Evolutionary conservation across 768 basidiomycete genomes (phyloP).

Genomic region (Suillus variegatus): DNA sequence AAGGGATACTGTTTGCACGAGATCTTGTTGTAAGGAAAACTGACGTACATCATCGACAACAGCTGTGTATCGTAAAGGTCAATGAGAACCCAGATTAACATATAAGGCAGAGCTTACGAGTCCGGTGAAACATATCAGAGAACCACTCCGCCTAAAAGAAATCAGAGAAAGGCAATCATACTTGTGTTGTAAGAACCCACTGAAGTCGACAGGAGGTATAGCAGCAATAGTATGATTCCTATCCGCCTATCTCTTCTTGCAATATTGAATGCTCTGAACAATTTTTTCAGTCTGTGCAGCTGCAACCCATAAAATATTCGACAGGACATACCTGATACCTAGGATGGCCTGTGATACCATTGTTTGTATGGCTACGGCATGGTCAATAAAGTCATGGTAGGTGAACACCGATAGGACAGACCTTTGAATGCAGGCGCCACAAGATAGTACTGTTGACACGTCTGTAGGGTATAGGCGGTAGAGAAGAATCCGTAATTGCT

Average conservation of each 20-base stretch:
- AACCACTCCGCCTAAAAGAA: slow-evolving; percentile 55
- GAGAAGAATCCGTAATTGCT: slow-evolving; percentile 65
- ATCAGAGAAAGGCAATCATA: neutral
- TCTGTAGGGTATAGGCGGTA: slow-evolving; percentile 43
- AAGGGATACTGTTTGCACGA: slow-evolving; percentile 8
- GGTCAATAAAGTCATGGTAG: neutral
- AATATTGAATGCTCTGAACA: slow-evolving; percentile 57
- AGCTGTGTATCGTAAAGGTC: slow-evolving; percentile 19
- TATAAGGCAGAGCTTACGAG: slow-evolving; percentile 40
- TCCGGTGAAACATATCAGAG: slow-evolving; percentile 50
- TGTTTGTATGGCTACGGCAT: slow-evolving; percentile 51
- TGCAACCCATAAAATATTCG: neutral
- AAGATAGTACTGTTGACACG: slow-evolving; percentile 52
- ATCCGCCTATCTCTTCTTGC: slow-evolving; percentile 46
- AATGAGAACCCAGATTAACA: slow-evolving; percentile 10
- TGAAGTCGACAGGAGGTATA: slow-evolving; percentile 42
- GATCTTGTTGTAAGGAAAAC: neutral
- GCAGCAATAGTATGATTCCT: slow-evolving; percentile 38
- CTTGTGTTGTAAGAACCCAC: slow-evolving; percentile 36
- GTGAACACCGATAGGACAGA: slow-evolving; percentile 16
- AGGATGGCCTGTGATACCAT: slow-evolving; percentile 69
- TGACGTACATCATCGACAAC: slow-evolving; percentile 21
- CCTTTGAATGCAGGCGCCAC: slow-evolving; percentile 65
- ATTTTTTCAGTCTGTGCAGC: neutral
- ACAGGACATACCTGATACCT: slow-evolving; percentile 49